phyloP scores from a whole-genome alignment of 495 filamentous ascomycete genomes.

The Lasiosphaeris hirsuta region DNA sequence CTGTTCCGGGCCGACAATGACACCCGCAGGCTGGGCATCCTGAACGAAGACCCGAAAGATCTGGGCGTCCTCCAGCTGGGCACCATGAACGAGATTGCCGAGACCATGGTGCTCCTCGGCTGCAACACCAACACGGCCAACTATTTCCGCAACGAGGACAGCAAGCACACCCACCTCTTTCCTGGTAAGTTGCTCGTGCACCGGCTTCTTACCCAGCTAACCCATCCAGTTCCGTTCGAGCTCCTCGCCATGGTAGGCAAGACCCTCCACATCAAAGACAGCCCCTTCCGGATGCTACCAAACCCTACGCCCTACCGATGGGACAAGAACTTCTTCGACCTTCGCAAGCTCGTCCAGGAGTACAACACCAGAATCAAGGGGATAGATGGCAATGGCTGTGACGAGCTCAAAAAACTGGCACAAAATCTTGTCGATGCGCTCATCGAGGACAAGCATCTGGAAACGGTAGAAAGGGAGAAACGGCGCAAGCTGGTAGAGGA shows the following conservation, averaged over 20 bases:
- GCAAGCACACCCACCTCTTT: constrained; percentile 42
- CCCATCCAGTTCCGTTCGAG: constrained; percentile 45
- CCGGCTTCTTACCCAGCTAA: constrained; percentile 8
- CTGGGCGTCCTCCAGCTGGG: constrained; percentile 35
- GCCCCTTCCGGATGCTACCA: constrained; percentile 44
- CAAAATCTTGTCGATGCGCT: constrained; percentile 9
- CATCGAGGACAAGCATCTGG: not conserved
- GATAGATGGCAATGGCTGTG: constrained; percentile 2
- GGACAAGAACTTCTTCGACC: constrained; percentile 42
- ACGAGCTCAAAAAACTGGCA: constrained; percentile 5
- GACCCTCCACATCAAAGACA: constrained; percentile 39
- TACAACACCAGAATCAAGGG: constrained; percentile 27
- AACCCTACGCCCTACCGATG: constrained; percentile 48
- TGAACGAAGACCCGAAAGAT: constrained; percentile 36
- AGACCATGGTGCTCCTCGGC: constrained; percentile 44
- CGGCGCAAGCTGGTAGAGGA: constrained; percentile 13
- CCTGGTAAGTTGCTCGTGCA: constrained; percentile 33
- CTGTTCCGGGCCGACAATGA: constrained; percentile 38
- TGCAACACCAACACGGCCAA: constrained; percentile 42
- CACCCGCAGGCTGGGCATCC: constrained; percentile 32
- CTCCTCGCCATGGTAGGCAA: constrained; percentile 50
- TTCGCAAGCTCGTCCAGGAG: constrained; percentile 31
- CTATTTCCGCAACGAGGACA: constrained; percentile 33
- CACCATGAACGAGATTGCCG: constrained; percentile 36
- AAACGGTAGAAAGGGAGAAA: constrained; percentile 6